Evolutionary conservation across 2,329 filamentous ascomycete genomes (phyloP).

Genomic region (Metarhizium robertsii): DNA sequence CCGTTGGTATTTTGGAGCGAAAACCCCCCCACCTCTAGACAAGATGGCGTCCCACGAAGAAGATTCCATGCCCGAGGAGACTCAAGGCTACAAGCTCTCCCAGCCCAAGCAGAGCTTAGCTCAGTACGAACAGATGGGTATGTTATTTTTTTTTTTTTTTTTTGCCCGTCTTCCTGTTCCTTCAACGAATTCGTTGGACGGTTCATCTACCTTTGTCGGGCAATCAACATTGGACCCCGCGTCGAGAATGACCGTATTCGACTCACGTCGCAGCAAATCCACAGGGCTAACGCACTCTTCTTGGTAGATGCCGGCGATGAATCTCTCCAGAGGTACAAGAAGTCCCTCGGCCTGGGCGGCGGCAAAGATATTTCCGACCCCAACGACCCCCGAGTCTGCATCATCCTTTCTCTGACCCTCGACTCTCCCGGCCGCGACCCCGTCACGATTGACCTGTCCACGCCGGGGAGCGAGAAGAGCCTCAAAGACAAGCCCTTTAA

Average conservation of each 20-base stretch:
- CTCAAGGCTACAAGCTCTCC: slow-evolving; percentile 94
- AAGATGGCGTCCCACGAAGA: slow-evolving; percentile 62
- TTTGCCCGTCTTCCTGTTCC: neutral
- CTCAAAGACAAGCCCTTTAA: slow-evolving; percentile 91
- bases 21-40: neutral
- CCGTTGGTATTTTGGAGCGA: neutral
- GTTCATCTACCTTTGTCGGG: too few relatives aligned
- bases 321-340: slow-evolving; percentile 94
- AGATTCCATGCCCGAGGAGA: slow-evolving; percentile 78
- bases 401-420: slow-evolving; percentile 85
- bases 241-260: neutral
- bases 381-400: slow-evolving; percentile 79
- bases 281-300: neutral
- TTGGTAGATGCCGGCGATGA: slow-evolving; percentile 63
- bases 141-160: slow-evolving; percentile 21
- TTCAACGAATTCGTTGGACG: neutral
- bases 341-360: slow-evolving; percentile 79
- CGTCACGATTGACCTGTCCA: slow-evolving; percentile 80
- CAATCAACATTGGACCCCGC: too few relatives aligned
- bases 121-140: slow-evolving; percentile 90
- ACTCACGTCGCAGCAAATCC: neutral
- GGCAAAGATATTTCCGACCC: slow-evolving; percentile 65
- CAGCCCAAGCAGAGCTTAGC: slow-evolving; percentile 94
- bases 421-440: slow-evolving; percentile 74
- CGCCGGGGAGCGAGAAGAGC: slow-evolving; percentile 60